Conservation (phyloP, 306 rosid genomes). For the Rosa lucieae region DNA sequence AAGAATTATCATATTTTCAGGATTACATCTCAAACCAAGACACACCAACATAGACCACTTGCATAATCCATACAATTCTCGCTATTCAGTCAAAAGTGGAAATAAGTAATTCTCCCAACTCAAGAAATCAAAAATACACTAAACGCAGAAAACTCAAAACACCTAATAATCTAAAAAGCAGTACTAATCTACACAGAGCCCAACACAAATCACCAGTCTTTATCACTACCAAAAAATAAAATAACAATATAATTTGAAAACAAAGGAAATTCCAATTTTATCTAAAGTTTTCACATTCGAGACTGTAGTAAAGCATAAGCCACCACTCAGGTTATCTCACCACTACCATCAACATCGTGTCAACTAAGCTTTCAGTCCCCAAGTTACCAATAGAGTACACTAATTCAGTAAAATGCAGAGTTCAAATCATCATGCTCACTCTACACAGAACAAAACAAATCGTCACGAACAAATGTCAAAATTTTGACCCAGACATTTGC, state of each 20-base stretch:
- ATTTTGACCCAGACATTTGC: neutral
- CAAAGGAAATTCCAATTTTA: neutral
- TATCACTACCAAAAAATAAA: neutral
- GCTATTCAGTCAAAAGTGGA: neutral
- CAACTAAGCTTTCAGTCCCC: slow-evolving; percentile 7
- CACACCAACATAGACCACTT: neutral
- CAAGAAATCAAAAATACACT: neutral
- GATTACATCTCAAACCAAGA: neutral
- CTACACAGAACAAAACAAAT: neutral
- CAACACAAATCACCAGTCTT: neutral
- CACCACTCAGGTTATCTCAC: neutral
- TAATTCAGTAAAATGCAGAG: neutral
- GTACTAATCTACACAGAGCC: neutral
- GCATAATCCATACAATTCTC: neutral
- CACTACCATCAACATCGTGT: neutral
- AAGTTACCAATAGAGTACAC: neutral
- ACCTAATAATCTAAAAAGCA: slow-evolving; percentile 23
- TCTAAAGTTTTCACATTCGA: neutral
- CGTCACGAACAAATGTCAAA: neutral
- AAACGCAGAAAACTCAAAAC: slow-evolving; percentile 9
- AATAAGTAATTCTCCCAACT: neutral
- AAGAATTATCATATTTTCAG: neutral
- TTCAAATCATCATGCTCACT: neutral
- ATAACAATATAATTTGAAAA: slow-evolving; percentile 7
- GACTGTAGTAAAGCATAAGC: slow-evolving; percentile 1